These are phyloP conservation scores for Penicillium odoratum DNA, from an alignment of 495 filamentous ascomycete genomes.

Conservation along the genomic window DNA sequence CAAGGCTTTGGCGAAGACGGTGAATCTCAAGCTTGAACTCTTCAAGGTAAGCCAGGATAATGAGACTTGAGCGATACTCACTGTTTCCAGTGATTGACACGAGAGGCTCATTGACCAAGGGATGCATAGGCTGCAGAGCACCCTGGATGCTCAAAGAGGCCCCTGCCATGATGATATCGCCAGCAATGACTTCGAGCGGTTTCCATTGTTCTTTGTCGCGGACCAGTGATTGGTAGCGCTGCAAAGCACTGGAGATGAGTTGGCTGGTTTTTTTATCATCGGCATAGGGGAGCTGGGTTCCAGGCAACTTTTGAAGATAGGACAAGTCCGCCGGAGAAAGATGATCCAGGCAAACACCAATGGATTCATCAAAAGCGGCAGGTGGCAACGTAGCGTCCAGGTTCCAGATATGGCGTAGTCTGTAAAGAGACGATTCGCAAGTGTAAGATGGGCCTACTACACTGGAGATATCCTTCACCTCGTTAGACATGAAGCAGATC, in stretches of 20 bases:
- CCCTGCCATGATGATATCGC: slow-evolving; percentile 30
- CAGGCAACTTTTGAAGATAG: slow-evolving; percentile 42
- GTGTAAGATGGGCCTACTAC: slow-evolving; percentile 39
- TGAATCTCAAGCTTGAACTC: slow-evolving; percentile 41
- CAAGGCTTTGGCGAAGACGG: slow-evolving; percentile 36
- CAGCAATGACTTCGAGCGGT: slow-evolving; percentile 26
- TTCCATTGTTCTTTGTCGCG: slow-evolving; percentile 44
- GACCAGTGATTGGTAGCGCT: slow-evolving; percentile 35
- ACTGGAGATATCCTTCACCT: slow-evolving; percentile 21
- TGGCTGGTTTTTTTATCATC: slow-evolving; percentile 14
- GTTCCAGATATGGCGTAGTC: slow-evolving; percentile 49
- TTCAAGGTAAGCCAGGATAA: slow-evolving; percentile 40
- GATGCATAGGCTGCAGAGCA: slow-evolving; percentile 40
- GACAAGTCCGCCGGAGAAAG: slow-evolving; percentile 51
- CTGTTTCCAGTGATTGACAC: slow-evolving; percentile 30
- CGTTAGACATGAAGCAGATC: slow-evolving; percentile 63
- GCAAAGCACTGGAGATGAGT: slow-evolving; percentile 23
- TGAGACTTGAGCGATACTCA: slow-evolving; percentile 25
- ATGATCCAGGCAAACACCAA: slow-evolving; percentile 54
- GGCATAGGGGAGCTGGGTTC: slow-evolving; percentile 23
- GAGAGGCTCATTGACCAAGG: slow-evolving; percentile 46
- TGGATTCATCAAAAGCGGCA: slow-evolving; percentile 22
- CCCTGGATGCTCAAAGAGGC: slow-evolving; percentile 34
- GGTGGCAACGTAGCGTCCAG: slow-evolving; percentile 21
- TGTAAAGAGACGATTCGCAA: slow-evolving; percentile 51